These are phyloP conservation scores for Aspergillus oerlinghausenensis DNA, from an alignment of 2,329 filamentous ascomycete species.

Conservation along the genomic window DNA sequence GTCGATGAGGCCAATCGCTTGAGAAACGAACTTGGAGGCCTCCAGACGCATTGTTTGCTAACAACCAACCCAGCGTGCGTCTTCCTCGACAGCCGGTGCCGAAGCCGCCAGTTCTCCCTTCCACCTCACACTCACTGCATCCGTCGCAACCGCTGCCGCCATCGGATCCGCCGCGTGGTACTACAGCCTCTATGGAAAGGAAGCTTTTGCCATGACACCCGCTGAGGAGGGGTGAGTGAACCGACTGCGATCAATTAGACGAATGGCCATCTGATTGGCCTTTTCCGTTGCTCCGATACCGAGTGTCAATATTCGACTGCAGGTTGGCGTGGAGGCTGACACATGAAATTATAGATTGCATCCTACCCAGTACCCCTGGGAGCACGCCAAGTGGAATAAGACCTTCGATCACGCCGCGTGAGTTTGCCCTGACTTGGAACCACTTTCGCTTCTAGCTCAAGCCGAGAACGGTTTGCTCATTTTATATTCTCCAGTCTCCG, in stretches of 20 bases:
- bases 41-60: constrained; percentile 29
- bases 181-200: constrained; percentile 89
- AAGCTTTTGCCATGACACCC: constrained; percentile 82
- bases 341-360: constrained; percentile 65
- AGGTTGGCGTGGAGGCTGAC: constrained; percentile 22
- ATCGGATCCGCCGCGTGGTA: constrained; percentile 93
- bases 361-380: constrained; percentile 89
- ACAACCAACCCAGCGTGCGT: constrained; percentile 53
- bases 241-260: constrained; percentile 3
- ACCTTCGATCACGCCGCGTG: constrained; percentile 97
- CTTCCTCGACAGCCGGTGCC: constrained; percentile 65
- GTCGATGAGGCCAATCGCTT: constrained; percentile 26
- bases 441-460: constrained; percentile 7
- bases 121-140: constrained; percentile 80
- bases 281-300: constrained; percentile 18
- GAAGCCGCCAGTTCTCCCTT: constrained; percentile 69
- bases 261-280: constrained; percentile 13
- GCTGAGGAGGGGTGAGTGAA: constrained; percentile 93
- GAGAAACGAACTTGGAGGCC: constrained; percentile 17
- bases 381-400: constrained; percentile 85
- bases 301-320: constrained; percentile 20
- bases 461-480: constrained; percentile 16
- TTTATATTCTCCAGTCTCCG: constrained; percentile 64
- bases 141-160: constrained; percentile 79
- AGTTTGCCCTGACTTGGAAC: constrained; percentile 40